These are phyloP conservation scores for Rhododendron mucronatum DNA, from an alignment of 148 eudicot genomes.

Conservation along the genomic window DNA sequence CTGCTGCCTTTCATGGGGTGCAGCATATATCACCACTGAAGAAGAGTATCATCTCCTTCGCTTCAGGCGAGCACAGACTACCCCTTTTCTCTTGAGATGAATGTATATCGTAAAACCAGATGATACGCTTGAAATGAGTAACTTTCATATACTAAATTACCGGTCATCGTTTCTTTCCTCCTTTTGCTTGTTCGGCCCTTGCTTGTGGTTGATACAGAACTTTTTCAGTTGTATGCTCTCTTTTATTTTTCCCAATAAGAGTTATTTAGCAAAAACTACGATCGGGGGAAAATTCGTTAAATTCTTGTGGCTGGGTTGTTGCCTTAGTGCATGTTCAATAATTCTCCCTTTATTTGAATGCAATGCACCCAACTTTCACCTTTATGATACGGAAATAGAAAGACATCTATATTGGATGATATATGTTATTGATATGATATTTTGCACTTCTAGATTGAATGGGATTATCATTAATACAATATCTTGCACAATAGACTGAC, in stretches of 20 bases:
- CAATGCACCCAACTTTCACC: background rate
- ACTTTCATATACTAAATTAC: background rate
- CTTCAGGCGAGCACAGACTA: conserved; percentile 72
- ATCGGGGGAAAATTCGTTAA: background rate
- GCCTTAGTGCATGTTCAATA: background rate
- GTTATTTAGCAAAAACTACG: background rate
- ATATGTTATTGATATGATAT: background rate
- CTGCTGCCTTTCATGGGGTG: conserved; percentile 82
- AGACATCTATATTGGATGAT: background rate
- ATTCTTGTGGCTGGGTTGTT: background rate
- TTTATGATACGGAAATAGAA: background rate
- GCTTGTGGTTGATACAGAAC: background rate
- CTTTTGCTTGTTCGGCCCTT: background rate
- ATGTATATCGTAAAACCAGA: background rate
- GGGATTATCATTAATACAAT: too few relatives aligned
- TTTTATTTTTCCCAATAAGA: background rate
- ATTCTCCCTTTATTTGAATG: background rate
- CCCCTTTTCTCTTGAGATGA: conserved; percentile 60
- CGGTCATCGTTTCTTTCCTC: background rate
- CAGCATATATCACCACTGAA: conserved; percentile 75
- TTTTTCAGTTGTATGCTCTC: background rate
- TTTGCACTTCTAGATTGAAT: background rate
- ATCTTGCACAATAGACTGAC: too few relatives aligned
- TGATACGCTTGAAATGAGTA: background rate
- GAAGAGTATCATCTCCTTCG: conserved; percentile 68